A percentile compares a stretch with the other conserved stretches of the same genome.
These are phyloP conservation scores for Incumbomyces delicatus DNA, from an alignment of 2,329 filamentous ascomycete species.

Conservation along the genomic window DNA sequence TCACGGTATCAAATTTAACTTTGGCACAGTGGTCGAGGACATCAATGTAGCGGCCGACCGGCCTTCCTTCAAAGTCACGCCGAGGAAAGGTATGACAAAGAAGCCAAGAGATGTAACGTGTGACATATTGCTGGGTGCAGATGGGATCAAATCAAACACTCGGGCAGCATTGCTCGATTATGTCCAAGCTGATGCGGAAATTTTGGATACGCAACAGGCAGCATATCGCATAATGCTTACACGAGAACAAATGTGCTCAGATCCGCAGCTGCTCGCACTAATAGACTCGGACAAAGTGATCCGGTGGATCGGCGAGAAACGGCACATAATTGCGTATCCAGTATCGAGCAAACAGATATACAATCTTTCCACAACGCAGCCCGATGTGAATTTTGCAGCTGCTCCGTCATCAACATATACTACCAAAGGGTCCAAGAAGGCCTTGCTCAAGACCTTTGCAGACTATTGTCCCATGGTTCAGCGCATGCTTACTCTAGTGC, in stretches of 20 bases:
- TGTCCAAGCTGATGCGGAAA: constrained; percentile 30
- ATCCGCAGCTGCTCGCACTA: constrained; percentile 45
- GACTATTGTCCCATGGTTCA: constrained; percentile 54
- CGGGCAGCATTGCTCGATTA: constrained; percentile 34
- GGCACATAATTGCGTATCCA: constrained; percentile 60
- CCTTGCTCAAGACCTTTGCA: constrained; percentile 50
- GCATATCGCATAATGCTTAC: constrained; percentile 48
- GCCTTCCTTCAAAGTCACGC: constrained; percentile 50
- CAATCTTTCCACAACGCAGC: constrained; percentile 55
- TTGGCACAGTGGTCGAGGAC: constrained; percentile 47
- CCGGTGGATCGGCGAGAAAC: constrained; percentile 56
- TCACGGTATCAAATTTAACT: constrained; percentile 59
- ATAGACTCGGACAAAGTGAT: constrained; percentile 49
- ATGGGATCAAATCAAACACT: constrained; percentile 45
- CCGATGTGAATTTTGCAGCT: constrained; percentile 49
- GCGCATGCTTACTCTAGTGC: constrained; percentile 51
- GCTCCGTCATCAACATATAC: constrained; percentile 54
- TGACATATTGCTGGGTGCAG: constrained; percentile 44
- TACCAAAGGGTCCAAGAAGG: constrained; percentile 49
- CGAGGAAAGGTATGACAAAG: constrained; percentile 39
- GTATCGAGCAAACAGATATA: constrained; percentile 55
- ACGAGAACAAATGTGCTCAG: constrained; percentile 34
- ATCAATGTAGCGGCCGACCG: constrained; percentile 51
- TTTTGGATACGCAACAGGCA: constrained; percentile 42
- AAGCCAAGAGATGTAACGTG: constrained; percentile 42